A percentile compares a stretch with the other conserved stretches of the same genome.
These are phyloP conservation scores for Cutaneotrichosporon mucoides DNA, from an alignment of 1,284 basidiomycete genomes.

Conservation along the genomic window DNA sequence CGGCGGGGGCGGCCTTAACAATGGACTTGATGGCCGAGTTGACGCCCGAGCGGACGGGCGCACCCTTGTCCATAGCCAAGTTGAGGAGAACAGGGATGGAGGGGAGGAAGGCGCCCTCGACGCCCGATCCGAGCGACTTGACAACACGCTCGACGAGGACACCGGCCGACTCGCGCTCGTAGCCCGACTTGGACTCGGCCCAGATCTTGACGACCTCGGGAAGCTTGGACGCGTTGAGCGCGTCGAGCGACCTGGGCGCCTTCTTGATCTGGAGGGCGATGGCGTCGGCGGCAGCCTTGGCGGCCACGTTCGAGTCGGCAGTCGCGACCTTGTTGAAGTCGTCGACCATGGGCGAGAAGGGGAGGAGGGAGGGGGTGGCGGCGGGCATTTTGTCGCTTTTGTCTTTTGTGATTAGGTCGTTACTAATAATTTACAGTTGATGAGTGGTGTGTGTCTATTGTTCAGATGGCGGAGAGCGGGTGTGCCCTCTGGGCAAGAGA, in stretches of 20 bases:
- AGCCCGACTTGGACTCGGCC: conserved; percentile 80
- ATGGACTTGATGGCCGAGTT: conserved; percentile 77
- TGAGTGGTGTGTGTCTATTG: conserved; percentile 1
- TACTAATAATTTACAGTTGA: not conserved
- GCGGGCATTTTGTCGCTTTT: conserved; percentile 13
- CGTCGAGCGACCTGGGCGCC: conserved; percentile 37
- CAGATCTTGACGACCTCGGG: conserved; percentile 65
- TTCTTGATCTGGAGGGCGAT: conserved; percentile 43
- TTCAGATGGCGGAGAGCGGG: not conserved
- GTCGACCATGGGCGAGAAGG: conserved; percentile 35
- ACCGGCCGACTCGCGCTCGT: conserved; percentile 86
- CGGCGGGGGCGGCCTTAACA: conserved; percentile 77
- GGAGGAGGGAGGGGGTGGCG: conserved; percentile 36
- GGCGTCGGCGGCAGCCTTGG: conserved; percentile 45
- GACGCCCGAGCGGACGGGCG: conserved; percentile 81
- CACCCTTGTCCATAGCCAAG: conserved; percentile 90
- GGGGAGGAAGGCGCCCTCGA: conserved; percentile 75
- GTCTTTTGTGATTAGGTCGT: not conserved
- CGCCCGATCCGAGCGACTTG: conserved; percentile 65
- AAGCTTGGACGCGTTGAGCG: conserved; percentile 48
- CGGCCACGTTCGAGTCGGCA: conserved; percentile 42
- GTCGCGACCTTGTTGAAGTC: conserved; percentile 39
- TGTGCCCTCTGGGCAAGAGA: not conserved
- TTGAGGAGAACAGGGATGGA: conserved; percentile 77
- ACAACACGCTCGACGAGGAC: conserved; percentile 78